Evolutionary conservation across 305 asterid genomes (phyloP).

Genomic region (Ajuga reptans): DNA sequence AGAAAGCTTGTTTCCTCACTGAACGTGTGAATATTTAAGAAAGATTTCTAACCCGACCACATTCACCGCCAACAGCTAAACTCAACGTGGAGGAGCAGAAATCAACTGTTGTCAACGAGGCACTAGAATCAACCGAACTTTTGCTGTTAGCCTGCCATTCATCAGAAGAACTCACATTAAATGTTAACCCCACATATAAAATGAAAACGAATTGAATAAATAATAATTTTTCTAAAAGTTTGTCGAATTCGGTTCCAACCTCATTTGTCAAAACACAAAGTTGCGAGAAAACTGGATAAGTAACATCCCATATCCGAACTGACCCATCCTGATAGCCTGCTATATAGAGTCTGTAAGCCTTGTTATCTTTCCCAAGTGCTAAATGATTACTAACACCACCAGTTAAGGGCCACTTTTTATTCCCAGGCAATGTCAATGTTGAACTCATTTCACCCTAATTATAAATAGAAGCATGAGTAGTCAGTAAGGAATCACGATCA

Average conservation of each 20-base stretch:
- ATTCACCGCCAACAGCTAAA: slow-evolving; percentile 74
- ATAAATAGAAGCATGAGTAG: slow-evolving; percentile 16
- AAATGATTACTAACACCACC: slow-evolving; percentile 68
- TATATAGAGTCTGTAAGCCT: slow-evolving; percentile 47
- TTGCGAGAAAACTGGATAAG: slow-evolving; percentile 61
- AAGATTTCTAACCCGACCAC: slow-evolving; percentile 78
- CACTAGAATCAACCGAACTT: slow-evolving; percentile 36
- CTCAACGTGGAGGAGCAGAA: slow-evolving; percentile 59
- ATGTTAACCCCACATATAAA: background rate
- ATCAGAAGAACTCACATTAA: slow-evolving; percentile 22
- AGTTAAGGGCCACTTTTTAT: slow-evolving; percentile 54
- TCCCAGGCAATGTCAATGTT: slow-evolving; percentile 36
- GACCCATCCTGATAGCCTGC: slow-evolving; percentile 91
- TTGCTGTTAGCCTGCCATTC: slow-evolving; percentile 50
- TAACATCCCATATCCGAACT: slow-evolving; percentile 83
- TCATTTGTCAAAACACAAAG: slow-evolving; percentile 47
- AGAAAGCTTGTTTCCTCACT: slow-evolving; percentile 3
- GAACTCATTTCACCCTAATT: slow-evolving; percentile 42
- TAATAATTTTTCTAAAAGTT: background rate
- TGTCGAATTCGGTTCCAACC: slow-evolving; percentile 37
- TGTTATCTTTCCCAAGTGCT: slow-evolving; percentile 38
- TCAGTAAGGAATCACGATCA: slow-evolving; percentile 23
- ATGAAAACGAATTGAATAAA: too few relatives aligned
- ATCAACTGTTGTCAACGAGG: slow-evolving; percentile 51
- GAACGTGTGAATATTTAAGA: slow-evolving; percentile 22